Percentiles rank a stretch among this genome's conserved stretches.
These are phyloP conservation scores for Furcasterigmium furcatum DNA, from an alignment of 2,329 filamentous ascomycete genomes.

Conservation along the genomic window DNA sequence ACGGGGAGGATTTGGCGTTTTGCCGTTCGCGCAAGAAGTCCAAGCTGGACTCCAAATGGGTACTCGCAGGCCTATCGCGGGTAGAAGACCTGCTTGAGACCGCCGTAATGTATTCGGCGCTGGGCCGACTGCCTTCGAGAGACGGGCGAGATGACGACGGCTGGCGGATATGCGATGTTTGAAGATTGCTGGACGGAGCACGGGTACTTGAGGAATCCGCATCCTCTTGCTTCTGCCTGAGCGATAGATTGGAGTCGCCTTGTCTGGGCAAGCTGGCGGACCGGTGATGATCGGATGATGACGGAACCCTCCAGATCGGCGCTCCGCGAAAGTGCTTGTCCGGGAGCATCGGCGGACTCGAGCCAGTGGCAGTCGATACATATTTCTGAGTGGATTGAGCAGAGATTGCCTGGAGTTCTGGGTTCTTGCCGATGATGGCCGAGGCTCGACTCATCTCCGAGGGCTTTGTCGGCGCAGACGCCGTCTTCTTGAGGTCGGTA, in stretches of 20 bases:
- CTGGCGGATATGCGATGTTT: conserved; percentile 26
- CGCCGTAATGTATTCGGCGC: conserved; percentile 57
- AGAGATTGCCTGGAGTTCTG: conserved; percentile 57
- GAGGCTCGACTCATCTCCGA: conserved; percentile 57
- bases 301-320: conserved; percentile 13
- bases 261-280: conserved; percentile 23
- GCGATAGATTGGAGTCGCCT: conserved; percentile 10
- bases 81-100: conserved; percentile 39
- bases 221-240: conserved; percentile 23
- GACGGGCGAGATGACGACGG: conserved; percentile 61
- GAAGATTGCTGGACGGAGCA: conserved; percentile 19
- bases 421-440: conserved; percentile 60
- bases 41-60: conserved; percentile 77
- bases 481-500: conserved; percentile 24
- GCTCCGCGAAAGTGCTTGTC: conserved; percentile 45
- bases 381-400: conserved; percentile 37
- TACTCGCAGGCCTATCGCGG: conserved; percentile 73
- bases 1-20: conserved; percentile 3
- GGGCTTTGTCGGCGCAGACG: conserved; percentile 36
- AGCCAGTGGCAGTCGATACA: conserved; percentile 75
- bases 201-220: conserved; percentile 13
- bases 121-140: conserved; percentile 67
- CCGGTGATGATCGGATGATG: conserved; percentile 17
- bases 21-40: conserved; percentile 82
- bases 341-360: conserved; percentile 48